Base-by-base conservation (phyloP, 139 green algal genomes). In the Haematococcus sp. region DNA sequence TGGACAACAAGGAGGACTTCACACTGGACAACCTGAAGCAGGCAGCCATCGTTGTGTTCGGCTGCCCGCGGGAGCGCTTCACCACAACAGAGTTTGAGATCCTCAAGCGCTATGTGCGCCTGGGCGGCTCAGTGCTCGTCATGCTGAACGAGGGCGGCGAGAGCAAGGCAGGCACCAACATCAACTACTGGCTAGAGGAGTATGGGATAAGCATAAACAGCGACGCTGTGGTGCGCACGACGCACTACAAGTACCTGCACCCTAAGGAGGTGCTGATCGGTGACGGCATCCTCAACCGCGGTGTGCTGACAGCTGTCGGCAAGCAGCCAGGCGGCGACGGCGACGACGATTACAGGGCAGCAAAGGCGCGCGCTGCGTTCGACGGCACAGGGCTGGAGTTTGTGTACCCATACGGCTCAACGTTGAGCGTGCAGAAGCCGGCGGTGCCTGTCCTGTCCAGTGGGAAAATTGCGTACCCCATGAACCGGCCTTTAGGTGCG, bases 181-280 rank as follows among this genome's bases (percentile, higher is more conserved):
- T 96, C 73, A 95, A 95, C 82, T 91, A 88, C 73, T 85, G 73
- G 73, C 74, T 95, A 5, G 89, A 93, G 52, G 86, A 94, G 81
- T 91, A 87, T 72, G 91, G 91, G 13, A 87, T 95, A 64, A 75
- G 54, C 5, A 72, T 94, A 30, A 93, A 92, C 72, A 68, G 33
- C 17, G 91, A 96, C 77, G 81, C 79, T 16, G 91, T 95, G 28
- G 80, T 96, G 30, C 76, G 85, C 52, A 89, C 81, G 20, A 83
- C 87, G 30, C 85, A 90, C 70, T 84, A 90, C 80, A 94, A 94
- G 79, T 97, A 96, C 84, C 61, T 89, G 35, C 92, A 97, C 77
- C 92, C 92, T 19, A 95, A 95, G 77, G 78, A 80, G 52, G 68
- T 74, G 51, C 85, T 95, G 20, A 89, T 97, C 49, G 73, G 67